Base-by-base conservation (phyloP, 2,329 filamentous ascomycete genomes). In the Phyllosticta citrichinensis region DNA sequence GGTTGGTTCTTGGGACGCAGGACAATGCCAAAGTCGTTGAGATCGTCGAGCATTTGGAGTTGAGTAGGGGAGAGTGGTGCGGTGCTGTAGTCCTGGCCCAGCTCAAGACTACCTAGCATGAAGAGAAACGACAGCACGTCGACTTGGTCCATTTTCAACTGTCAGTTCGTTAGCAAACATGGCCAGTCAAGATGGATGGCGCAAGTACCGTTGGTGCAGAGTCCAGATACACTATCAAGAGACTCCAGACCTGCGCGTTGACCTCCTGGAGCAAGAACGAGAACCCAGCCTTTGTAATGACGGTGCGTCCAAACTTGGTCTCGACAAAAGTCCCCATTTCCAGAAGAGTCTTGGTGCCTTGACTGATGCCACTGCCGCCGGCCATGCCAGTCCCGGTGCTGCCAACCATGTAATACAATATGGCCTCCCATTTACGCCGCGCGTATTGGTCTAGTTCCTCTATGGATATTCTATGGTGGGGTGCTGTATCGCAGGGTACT, bases 71-170 rank as follows among this genome's bases (percentile, higher is more conserved):
- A 89, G 56, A 99, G 81, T 27, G 89, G 89, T 52, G 86, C 83
- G 20, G 91, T 96, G 71, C 90, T 89, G 77, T 99, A 99, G 51
- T 91, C 89, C 64, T 89, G 86, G 12, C 94, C 94, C 10, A 97
- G 86, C 71, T 97, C 92, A 62, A 97, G 84, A 58, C 89, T 95
- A 54, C 93, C 93, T 27, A 99, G 86, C 70, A 97, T 89, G 74
- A 99, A 97, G 66, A 99, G 85, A 73, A 99, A 99, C 6, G 90
- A 92, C 5, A 99, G 84, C 72, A 97, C 92, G 70, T 99, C 94
- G 55, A 96, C 91, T 62, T 88, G 87, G 66, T 96, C 91, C 80
- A 96, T 87, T 33, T 83, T 83, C 17, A 89, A 79, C 69, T 81
- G 53, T 6, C 12, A n/a, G 24, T 27, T 27, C 50, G 30, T 57